Conservation (phyloP, 2,329 filamentous ascomycete genomes). For the Coleophoma crateriformis region DNA sequence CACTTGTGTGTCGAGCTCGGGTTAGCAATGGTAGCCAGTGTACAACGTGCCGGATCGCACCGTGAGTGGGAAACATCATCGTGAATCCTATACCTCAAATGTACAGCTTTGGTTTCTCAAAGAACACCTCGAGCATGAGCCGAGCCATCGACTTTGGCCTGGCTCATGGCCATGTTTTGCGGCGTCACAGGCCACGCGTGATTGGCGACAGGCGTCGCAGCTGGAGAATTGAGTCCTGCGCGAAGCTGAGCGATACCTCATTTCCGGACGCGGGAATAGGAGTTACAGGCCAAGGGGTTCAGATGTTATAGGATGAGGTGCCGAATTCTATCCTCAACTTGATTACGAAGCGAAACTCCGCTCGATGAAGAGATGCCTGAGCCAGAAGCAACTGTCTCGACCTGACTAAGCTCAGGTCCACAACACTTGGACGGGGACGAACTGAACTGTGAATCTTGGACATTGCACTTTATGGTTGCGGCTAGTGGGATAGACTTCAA, state of each 20-base stretch:
- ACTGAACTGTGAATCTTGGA: no score
- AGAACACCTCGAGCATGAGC: slow-evolving; percentile 12
- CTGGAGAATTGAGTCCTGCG: slow-evolving; percentile 27
- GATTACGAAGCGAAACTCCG: no score
- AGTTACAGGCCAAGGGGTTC: no score
- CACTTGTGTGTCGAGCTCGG: neutral
- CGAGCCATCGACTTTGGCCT: slow-evolving; percentile 2
- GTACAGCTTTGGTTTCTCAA: slow-evolving; percentile 10
- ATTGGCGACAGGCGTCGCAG: slow-evolving; percentile 27
- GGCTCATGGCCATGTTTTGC: slow-evolving; percentile 10
- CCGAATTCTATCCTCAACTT: no score
- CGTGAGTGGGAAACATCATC: no score
- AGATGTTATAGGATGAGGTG: no score
- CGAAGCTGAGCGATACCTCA: neutral
- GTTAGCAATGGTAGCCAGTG: neutral
- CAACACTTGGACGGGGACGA: no score
- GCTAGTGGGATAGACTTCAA: no score
- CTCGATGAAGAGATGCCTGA: no score
- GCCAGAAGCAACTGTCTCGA: no score
- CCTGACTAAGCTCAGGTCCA: no score
- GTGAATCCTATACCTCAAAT: slow-evolving; percentile 9
- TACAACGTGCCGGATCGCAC: neutral
- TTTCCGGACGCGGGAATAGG: neutral
- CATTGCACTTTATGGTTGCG: no score
- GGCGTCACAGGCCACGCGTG: slow-evolving; percentile 27